Evolutionary conservation across 495 filamentous ascomycete species (phyloP).

Genomic region (Neurospora discreta): DNA sequence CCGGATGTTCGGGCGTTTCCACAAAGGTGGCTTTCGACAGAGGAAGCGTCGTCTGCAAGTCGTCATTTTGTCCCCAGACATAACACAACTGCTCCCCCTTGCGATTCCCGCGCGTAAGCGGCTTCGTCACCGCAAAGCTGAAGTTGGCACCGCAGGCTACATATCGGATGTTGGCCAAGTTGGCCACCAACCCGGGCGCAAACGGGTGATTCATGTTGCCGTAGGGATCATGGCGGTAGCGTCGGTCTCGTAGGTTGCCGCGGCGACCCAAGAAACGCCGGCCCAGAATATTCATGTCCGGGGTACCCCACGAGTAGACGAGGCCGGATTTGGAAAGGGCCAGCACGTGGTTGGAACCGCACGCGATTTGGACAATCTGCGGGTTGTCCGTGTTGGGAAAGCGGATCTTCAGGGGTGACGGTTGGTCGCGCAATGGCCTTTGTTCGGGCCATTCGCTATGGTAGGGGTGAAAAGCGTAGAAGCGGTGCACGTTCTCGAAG

Average conservation of each 20-base stretch:
- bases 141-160: constrained; percentile 53
- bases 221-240: constrained; percentile 25
- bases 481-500: neutral
- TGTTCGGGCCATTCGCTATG: neutral
- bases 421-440: neutral
- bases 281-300: constrained; percentile 59
- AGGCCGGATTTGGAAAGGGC: constrained; percentile 48
- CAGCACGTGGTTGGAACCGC: constrained; percentile 57
- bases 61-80: constrained; percentile 79
- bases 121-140: constrained; percentile 52
- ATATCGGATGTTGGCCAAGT: constrained; percentile 38
- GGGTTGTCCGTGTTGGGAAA: constrained; percentile 29
- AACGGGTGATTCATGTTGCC: constrained; percentile 34
- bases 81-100: constrained; percentile 55
- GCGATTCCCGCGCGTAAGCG: neutral
- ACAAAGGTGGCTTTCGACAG: constrained; percentile 48
- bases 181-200: constrained; percentile 43
- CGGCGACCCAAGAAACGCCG: constrained; percentile 37
- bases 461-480: neutral
- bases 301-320: constrained; percentile 59
- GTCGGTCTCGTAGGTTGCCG: constrained; percentile 39
- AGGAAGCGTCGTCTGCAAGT: constrained; percentile 55
- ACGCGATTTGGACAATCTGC: constrained; percentile 42
- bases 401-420: neutral
- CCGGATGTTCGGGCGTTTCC: constrained; percentile 23